phyloP scores from a whole-genome alignment of 495 filamentous ascomycete species.

The Aspergillus bridgeri region DNA sequence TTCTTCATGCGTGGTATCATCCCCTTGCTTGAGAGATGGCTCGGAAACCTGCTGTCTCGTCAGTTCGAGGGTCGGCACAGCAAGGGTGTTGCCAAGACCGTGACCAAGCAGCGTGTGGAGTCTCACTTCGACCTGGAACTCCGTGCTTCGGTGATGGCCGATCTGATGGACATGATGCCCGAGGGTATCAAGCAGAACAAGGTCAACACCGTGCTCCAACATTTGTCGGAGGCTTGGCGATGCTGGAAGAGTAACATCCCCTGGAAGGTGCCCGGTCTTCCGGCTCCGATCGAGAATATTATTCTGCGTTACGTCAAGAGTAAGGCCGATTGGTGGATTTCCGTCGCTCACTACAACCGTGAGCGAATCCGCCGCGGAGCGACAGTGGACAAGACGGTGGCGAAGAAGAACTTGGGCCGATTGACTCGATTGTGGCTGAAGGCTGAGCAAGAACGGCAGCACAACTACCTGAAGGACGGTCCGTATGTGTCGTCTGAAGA shows the following conservation, averaged over 20 bases:
- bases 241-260: slow-evolving; percentile 99
- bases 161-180: slow-evolving; percentile 99
- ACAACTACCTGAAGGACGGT: slow-evolving; percentile 99
- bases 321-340: slow-evolving; percentile 99
- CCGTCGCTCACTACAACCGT: slow-evolving; percentile 96
- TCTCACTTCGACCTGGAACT: slow-evolving; percentile 98
- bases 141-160: slow-evolving; percentile 96
- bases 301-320: slow-evolving; percentile 98
- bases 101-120: slow-evolving; percentile 98
- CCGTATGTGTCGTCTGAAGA: slow-evolving; percentile 98
- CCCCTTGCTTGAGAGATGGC: slow-evolving; percentile 93
- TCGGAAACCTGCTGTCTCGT: slow-evolving; percentile 92
- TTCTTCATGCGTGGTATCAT: slow-evolving; percentile 99
- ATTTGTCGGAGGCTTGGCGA: slow-evolving; percentile 96
- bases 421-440: slow-evolving; percentile 96
- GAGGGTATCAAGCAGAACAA: slow-evolving; percentile 99
- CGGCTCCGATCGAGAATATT: slow-evolving; percentile 96
- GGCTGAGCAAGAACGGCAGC: slow-evolving; percentile 96
- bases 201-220: slow-evolving; percentile 96
- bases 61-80: slow-evolving; percentile 99
- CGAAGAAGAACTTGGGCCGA: slow-evolving; percentile 97
- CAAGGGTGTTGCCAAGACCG: slow-evolving; percentile 98
- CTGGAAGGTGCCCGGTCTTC: slow-evolving; percentile 96
- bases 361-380: slow-evolving; percentile 94
- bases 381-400: slow-evolving; percentile 97